Evolutionary conservation across 1,139 yeast species (phyloP).

Genomic region (Meyerozyma sp.): DNA sequence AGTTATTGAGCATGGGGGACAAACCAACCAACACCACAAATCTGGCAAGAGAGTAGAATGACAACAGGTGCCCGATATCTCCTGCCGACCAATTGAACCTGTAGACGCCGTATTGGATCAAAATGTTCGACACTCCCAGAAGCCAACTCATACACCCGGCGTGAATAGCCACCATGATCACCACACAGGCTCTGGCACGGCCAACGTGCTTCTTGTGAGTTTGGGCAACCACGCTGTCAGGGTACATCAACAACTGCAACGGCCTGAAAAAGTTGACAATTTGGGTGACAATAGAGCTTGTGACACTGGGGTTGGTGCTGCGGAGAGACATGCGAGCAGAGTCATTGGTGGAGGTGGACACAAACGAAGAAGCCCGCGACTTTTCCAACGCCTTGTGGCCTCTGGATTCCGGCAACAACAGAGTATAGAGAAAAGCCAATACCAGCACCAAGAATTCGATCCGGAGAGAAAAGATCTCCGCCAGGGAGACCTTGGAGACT

Average conservation of each 20-base stretch:
- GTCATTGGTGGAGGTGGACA: background rate
- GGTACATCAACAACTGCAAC: conserved; percentile 1
- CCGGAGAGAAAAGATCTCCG: background rate
- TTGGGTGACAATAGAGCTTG: background rate
- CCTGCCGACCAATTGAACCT: background rate
- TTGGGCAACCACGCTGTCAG: background rate
- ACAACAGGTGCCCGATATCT: conserved; percentile 1
- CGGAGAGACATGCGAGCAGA: background rate
- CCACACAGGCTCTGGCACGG: background rate
- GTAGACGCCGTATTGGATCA: conserved; percentile 2
- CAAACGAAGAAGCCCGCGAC: conserved; percentile 1
- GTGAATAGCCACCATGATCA: background rate
- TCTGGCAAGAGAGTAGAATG: background rate
- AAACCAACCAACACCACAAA: conserved; percentile 23
- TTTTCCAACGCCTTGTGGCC: conserved; percentile 1
- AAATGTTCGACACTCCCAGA: background rate
- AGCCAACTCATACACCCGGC: background rate
- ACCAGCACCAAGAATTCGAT: background rate
- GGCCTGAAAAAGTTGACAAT: conserved; percentile 1
- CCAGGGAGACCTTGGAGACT: background rate
- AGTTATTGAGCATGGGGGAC: conserved; percentile 29
- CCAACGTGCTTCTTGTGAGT: background rate
- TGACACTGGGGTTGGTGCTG: background rate
- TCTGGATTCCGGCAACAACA: conserved; percentile 2
- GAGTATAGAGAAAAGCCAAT: background rate